Conservation (phyloP, 192 early-diverging fungal species). For the Endogone sp. region DNA sequence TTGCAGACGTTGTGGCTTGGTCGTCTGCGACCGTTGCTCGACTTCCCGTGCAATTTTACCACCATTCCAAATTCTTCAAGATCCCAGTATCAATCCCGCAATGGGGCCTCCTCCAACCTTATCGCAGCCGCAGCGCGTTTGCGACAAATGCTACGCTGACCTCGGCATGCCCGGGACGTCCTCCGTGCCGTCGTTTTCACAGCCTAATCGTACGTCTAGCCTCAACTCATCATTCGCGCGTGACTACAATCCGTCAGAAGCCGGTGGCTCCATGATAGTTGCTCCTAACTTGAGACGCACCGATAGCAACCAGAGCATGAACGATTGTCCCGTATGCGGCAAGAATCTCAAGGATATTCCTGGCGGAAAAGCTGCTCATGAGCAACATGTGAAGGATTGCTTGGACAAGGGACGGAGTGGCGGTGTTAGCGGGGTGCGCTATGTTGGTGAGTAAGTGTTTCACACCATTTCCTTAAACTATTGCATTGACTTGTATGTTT, state of each 20-base stretch:
- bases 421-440: conserved; percentile 52
- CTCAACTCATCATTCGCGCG: background rate
- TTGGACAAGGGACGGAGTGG: conserved; percentile 39
- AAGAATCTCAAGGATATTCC: conserved; percentile 39
- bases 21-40: conserved; percentile 82
- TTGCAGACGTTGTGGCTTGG: conserved; percentile 78
- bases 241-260: too few relatives aligned
- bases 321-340: conserved; percentile 71
- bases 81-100: conserved; percentile 20
- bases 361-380: conserved; percentile 42
- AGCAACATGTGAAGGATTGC: conserved; percentile 62
- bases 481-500: background rate
- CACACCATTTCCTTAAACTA: background rate
- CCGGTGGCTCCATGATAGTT: background rate
- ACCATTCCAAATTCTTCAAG: conserved; percentile 39
- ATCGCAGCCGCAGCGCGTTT: conserved; percentile 46
- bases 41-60: conserved; percentile 50
- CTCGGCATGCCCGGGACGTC: conserved; percentile 9
- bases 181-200: background rate
- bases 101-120: background rate
- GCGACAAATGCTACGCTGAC: conserved; percentile 43
- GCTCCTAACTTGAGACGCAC: background rate
- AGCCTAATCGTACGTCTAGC: background rate
- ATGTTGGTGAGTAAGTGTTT: conserved; percentile 50
- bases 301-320: conserved; percentile 54